Conservation (phyloP, 768 basidiomycete genomes). For the Lactarius vividus region DNA sequence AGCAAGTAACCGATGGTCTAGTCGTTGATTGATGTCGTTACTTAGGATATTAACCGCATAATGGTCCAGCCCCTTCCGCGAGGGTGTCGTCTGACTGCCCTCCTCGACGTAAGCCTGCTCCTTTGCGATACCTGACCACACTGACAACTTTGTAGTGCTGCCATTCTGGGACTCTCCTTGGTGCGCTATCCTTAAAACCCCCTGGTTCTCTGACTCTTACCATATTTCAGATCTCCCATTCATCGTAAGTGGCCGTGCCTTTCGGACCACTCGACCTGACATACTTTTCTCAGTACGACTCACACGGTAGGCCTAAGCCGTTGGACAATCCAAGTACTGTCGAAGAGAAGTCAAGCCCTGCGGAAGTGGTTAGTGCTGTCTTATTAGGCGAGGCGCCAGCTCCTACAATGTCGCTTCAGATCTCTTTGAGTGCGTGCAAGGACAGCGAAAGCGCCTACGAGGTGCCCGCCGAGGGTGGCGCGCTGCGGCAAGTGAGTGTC, state of each 20-base stretch:
- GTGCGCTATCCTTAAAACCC: background rate
- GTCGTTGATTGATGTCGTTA: background rate
- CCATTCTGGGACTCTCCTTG: conserved; percentile 7
- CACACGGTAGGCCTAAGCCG: background rate
- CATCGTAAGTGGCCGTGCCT: background rate
- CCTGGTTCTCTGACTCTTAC: background rate
- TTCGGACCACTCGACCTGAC: background rate
- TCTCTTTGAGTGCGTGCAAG: conserved; percentile 4
- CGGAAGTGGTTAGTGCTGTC: conserved; percentile 4
- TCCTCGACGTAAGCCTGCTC: conserved; percentile 9
- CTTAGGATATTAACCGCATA: background rate
- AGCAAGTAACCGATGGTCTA: no score
- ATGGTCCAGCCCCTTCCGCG: conserved; percentile 5
- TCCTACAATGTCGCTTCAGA: background rate
- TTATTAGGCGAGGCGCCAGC: background rate
- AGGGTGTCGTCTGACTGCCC: conserved; percentile 13
- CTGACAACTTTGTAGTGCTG: background rate
- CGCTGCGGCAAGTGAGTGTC: background rate
- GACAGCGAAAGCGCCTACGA: background rate
- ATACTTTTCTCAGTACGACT: background rate
- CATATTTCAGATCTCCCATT: conserved; percentile 8
- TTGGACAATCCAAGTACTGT: background rate
- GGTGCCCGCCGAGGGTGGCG: background rate
- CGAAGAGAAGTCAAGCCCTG: background rate
- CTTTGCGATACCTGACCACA: no score